phyloP scores from a whole-genome alignment of 2,329 filamentous ascomycete species.

The Colletotrichum limetticola region DNA sequence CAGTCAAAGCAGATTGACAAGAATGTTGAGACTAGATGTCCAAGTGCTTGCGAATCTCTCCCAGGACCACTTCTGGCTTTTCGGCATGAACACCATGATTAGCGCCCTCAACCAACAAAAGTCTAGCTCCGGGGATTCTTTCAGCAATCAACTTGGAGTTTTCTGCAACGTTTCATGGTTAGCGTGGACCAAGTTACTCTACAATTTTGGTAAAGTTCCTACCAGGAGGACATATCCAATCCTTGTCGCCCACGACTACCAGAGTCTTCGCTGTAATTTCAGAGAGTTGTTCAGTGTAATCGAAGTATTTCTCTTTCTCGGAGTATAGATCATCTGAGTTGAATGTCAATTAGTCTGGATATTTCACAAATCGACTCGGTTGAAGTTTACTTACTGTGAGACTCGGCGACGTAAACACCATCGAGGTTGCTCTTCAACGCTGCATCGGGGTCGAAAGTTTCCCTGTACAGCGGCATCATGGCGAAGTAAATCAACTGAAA shows the following conservation, averaged over 20 bases:
- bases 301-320: slow-evolving; percentile 49
- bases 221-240: slow-evolving; percentile 53
- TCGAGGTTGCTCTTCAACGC: slow-evolving; percentile 43
- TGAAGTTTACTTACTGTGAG: slow-evolving; percentile 44
- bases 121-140: slow-evolving; percentile 40
- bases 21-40: neutral
- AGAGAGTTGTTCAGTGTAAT: slow-evolving; percentile 45
- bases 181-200: neutral
- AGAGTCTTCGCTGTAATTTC: slow-evolving; percentile 47
- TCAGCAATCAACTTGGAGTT: slow-evolving; percentile 45
- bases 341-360: neutral
- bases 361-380: neutral
- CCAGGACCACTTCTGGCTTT: slow-evolving; percentile 44
- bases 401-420: slow-evolving; percentile 47
- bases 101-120: slow-evolving; percentile 44
- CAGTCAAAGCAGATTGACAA: too few species aligned
- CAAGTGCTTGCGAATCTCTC: slow-evolving; percentile 38
- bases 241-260: slow-evolving; percentile 49
- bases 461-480: slow-evolving; percentile 49
- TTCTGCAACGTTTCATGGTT: slow-evolving; percentile 33
- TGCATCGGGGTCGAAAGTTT: slow-evolving; percentile 46
- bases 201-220: slow-evolving; percentile 4
- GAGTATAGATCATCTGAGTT: slow-evolving; percentile 47
- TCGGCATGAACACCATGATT: slow-evolving; percentile 51
- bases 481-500: slow-evolving; percentile 51